A percentile compares a stretch with the other conserved stretches of the same genome.
phyloP scores from a whole-genome alignment of 2,329 filamentous ascomycete genomes.

The Colletotrichum graminicola region DNA sequence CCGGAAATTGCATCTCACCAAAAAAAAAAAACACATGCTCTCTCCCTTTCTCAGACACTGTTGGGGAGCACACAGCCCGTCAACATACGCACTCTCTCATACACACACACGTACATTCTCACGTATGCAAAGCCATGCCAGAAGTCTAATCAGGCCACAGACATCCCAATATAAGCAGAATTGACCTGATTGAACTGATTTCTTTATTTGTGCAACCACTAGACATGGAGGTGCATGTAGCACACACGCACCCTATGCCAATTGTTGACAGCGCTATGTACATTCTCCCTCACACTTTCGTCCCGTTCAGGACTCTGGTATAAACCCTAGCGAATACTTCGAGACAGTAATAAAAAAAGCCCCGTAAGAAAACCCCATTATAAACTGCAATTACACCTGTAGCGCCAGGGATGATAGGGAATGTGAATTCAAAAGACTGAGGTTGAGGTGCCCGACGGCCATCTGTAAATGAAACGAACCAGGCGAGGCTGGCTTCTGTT shows the following conservation, averaged over 20 bases:
- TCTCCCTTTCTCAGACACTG: conserved; percentile 18
- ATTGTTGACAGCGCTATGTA: conserved; percentile 29
- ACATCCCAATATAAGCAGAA: neutral
- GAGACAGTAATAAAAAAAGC: neutral
- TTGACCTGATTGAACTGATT: neutral
- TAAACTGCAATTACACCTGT: conserved; percentile 30
- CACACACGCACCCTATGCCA: neutral
- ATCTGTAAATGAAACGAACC: neutral
- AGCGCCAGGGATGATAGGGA: conserved; percentile 26
- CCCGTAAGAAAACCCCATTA: neutral
- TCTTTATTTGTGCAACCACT: conserved; percentile 16
- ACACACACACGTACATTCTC: neutral
- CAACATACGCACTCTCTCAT: neutral
- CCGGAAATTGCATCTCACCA: conserved; percentile 12
- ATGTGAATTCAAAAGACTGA: conserved; percentile 8
- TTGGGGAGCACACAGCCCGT: conserved; percentile 23
- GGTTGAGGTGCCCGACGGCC: conserved; percentile 7
- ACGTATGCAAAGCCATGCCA: neutral
- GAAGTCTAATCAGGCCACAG: neutral
- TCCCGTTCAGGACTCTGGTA: conserved; percentile 28
- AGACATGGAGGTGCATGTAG: neutral
- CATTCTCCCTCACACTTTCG: conserved; percentile 6
- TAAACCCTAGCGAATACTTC: conserved; percentile 31
- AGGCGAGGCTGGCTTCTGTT: neutral
- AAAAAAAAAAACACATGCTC: neutral